A percentile compares a stretch with the other conserved stretches of the same genome.
phyloP scores from a whole-genome alignment of 257 asterid species.

The Ligustrum vulgare region DNA sequence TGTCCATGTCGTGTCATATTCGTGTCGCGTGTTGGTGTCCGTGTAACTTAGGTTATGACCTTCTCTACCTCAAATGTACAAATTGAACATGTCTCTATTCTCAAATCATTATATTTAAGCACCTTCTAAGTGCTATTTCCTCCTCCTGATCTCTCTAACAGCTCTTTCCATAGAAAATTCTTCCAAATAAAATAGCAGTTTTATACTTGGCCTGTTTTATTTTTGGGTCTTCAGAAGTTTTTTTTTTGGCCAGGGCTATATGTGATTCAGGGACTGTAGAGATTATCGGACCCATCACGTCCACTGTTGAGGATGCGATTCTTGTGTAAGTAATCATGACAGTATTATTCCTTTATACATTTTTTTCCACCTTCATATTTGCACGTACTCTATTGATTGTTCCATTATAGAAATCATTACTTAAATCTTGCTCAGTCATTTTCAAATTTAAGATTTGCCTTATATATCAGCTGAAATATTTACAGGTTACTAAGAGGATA shows the following conservation, averaged over 20 bases:
- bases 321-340: constrained; percentile 72
- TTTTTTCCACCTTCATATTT: constrained; percentile 7
- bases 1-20: no score
- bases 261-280: constrained; percentile 92
- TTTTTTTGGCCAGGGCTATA: constrained; percentile 55
- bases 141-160: neutral
- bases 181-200: neutral
- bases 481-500: neutral
- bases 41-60: no score
- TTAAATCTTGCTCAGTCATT: neutral
- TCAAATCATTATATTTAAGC: constrained; percentile 15
- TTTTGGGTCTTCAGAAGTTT: constrained; percentile 7
- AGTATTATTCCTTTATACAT: constrained; percentile 15
- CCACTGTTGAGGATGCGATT: constrained; percentile 81
- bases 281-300: constrained; percentile 86
- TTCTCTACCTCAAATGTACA: constrained; percentile 11
- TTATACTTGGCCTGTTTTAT: neutral
- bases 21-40: no score
- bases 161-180: neutral
- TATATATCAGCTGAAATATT: neutral
- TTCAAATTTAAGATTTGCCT: neutral
- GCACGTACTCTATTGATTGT: neutral
- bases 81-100: constrained; percentile 8
- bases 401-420: neutral
- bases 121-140: neutral